These are phyloP conservation scores for Globisporangium recalcitrans DNA, from an alignment of 352 stramenopile genomes.

Conservation along the genomic window DNA sequence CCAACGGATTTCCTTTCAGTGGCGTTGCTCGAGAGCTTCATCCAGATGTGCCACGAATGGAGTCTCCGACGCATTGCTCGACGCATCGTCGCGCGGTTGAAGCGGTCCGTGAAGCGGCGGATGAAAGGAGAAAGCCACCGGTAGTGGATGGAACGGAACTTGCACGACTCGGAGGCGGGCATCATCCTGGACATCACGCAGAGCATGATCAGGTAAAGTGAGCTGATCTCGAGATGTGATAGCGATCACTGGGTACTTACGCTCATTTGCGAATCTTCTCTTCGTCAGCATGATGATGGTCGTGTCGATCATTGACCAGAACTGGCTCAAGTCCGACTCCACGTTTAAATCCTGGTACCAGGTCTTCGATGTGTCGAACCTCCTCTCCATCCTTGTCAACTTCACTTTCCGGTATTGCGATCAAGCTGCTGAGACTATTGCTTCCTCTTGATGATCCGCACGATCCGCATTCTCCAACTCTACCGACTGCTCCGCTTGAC, in stretches of 20 bases:
- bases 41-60: constrained; percentile 14
- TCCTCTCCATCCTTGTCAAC: constrained; percentile 38
- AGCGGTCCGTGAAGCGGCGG: constrained; percentile 44
- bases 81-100: constrained; percentile 5
- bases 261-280: background rate
- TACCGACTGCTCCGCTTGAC: constrained; percentile 57
- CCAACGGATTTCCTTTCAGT: background rate
- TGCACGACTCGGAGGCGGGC: constrained; percentile 60
- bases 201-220: constrained; percentile 35
- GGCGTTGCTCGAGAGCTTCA: constrained; percentile 9
- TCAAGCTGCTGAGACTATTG: constrained; percentile 15
- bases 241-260: background rate
- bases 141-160: constrained; percentile 68
- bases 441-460: constrained; percentile 63
- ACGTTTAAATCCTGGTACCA: constrained; percentile 27
- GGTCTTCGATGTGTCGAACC: constrained; percentile 43
- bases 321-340: constrained; percentile 41
- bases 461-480: constrained; percentile 49
- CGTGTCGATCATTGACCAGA: constrained; percentile 54
- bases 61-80: constrained; percentile 10
- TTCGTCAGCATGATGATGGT: constrained; percentile 43
- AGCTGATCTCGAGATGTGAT: background rate
- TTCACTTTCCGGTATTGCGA: constrained; percentile 36
- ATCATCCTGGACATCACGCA: constrained; percentile 51
- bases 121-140: constrained; percentile 61